Evolutionary conservation across 768 basidiomycete species (phyloP).

Genomic region (Termitomyces sp.): DNA sequence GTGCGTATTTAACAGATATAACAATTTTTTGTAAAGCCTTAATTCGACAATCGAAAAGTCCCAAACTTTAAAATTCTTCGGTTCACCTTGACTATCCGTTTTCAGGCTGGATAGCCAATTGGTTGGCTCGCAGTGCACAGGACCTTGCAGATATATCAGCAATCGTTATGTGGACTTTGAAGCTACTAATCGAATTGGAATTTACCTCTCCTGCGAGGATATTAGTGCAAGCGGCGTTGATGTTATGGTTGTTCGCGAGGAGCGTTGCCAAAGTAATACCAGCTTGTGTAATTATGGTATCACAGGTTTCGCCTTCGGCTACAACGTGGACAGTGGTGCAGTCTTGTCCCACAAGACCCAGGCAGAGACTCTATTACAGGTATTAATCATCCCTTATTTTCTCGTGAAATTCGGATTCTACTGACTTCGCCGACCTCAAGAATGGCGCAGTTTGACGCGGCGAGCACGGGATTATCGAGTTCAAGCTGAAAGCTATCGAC

Average conservation of each 20-base stretch:
- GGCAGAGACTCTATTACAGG: conserved; percentile 38
- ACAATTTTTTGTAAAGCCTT: neutral
- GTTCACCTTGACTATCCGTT: too few relatives aligned
- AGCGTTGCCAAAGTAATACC: conserved; percentile 43
- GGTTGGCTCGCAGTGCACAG: conserved; percentile 1
- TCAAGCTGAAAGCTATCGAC: too few relatives aligned
- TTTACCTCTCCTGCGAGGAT: conserved; percentile 56
- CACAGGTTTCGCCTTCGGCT: conserved; percentile 46
- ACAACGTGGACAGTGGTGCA: conserved; percentile 25
- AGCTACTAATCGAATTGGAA: neutral
- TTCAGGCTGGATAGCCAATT: too few relatives aligned
- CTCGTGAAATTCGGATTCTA: neutral
- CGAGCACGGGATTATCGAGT: conserved; percentile 24
- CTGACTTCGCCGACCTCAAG: conserved; percentile 44
- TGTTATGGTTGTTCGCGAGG: conserved; percentile 60
- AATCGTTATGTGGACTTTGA: neutral
- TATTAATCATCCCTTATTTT: neutral
- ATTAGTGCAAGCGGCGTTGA: conserved; percentile 46
- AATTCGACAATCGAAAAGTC: neutral
- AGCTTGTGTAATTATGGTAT: conserved; percentile 30
- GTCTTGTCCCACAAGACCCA: conserved; percentile 53
- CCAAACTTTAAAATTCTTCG: too few relatives aligned
- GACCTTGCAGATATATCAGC: conserved; percentile 2
- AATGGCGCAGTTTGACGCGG: conserved; percentile 47
- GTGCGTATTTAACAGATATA: neutral